These are phyloP conservation scores for Neoboletus brunneissimus DNA, from an alignment of 768 basidiomycete genomes.

Conservation along the genomic window DNA sequence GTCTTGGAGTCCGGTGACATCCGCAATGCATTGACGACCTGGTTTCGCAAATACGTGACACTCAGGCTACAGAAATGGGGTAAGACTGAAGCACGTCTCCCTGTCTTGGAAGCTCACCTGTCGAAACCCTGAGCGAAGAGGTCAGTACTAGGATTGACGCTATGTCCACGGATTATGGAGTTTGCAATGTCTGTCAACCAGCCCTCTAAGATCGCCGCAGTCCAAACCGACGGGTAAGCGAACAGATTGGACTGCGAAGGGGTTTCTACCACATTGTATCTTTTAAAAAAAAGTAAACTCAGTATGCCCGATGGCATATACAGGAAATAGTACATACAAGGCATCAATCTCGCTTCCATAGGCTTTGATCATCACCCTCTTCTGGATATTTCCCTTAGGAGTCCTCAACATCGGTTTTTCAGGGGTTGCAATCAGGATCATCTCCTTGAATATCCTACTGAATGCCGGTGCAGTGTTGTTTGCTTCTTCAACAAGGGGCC, in stretches of 20 bases:
- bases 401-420: constrained; percentile 41
- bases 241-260: neutral
- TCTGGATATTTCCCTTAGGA: constrained; percentile 26
- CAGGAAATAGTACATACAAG: constrained; percentile 11
- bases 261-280: constrained; percentile 7
- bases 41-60: constrained; percentile 19
- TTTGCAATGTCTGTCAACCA: constrained; percentile 9
- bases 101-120: constrained; percentile 20
- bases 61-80: constrained; percentile 15
- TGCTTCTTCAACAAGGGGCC: constrained; percentile 39
- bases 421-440: constrained; percentile 43
- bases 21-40: constrained; percentile 12
- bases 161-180: neutral
- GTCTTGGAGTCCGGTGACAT: constrained; percentile 24
- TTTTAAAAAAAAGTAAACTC: neutral
- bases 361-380: constrained; percentile 13
- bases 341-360: constrained; percentile 23
- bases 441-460: constrained; percentile 46
- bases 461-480: constrained; percentile 37
- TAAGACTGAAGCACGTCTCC: neutral
- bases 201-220: neutral
- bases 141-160: constrained; percentile 3
- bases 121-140: constrained; percentile 35
- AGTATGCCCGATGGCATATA: too few relatives aligned
- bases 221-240: constrained; percentile 4